phyloP scores from a whole-genome alignment of 2,329 filamentous ascomycete species.

The Cercospora sp. region DNA sequence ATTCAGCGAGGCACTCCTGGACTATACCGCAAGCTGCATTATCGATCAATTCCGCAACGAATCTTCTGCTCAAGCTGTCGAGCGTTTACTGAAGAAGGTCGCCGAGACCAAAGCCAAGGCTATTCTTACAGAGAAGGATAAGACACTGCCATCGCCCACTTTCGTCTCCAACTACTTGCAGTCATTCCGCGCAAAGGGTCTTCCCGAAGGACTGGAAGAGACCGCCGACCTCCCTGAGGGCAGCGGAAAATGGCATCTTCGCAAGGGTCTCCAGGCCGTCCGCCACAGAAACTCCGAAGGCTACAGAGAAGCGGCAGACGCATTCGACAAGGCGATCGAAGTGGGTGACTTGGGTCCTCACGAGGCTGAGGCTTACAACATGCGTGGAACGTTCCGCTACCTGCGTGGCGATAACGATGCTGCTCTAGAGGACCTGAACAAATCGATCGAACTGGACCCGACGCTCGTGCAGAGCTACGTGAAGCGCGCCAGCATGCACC shows the following conservation, averaged over 20 bases:
- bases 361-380: conserved; percentile 91
- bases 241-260: conserved; percentile 81
- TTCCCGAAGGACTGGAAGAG: conserved; percentile 81
- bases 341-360: conserved; percentile 75
- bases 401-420: conserved; percentile 82
- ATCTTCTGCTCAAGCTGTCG: conserved; percentile 81
- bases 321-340: conserved; percentile 87
- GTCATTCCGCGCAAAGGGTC: conserved; percentile 84
- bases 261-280: conserved; percentile 78
- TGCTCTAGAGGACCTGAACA: conserved; percentile 82
- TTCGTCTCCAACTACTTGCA: conserved; percentile 99
- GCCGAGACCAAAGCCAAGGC: conserved; percentile 91
- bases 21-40: conserved; percentile 98
- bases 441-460: conserved; percentile 87
- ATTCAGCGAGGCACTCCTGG: conserved; percentile 91
- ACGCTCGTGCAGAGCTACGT: conserved; percentile 94
- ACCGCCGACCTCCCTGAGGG: conserved; percentile 73
- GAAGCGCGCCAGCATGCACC: conserved; percentile 96
- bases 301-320: conserved; percentile 81
- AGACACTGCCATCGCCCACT: conserved; percentile 89
- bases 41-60: conserved; percentile 97
- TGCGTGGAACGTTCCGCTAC: conserved; percentile 94
- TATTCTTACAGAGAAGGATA: conserved; percentile 76
- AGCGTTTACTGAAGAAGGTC: conserved; percentile 93
- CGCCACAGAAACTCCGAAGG: conserved; percentile 84